phyloP scores from a whole-genome alignment of 495 filamentous ascomycete species.

The Lepidopterella palustris region DNA sequence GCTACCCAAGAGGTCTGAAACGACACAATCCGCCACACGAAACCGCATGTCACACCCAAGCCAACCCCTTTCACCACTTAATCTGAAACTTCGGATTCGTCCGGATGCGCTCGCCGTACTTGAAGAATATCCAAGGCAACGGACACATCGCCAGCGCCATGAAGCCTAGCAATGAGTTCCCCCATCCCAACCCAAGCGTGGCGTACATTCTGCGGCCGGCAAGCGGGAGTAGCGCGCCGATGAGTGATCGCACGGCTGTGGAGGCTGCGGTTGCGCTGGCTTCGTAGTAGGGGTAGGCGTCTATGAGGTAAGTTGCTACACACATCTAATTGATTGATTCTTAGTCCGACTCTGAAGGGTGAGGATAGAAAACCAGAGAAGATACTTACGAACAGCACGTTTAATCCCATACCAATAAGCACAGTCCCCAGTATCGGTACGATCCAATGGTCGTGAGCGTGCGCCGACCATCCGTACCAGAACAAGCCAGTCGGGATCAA shows the following conservation, averaged over 20 bases:
- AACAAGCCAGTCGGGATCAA: slow-evolving; percentile 16
- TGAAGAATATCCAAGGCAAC: slow-evolving; percentile 44
- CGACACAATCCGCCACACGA: too few relatives aligned
- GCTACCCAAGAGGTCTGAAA: too few relatives aligned
- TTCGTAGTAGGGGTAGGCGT: slow-evolving; percentile 20
- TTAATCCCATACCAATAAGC: slow-evolving; percentile 27
- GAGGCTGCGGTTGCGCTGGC: slow-evolving; percentile 21
- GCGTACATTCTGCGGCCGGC: slow-evolving; percentile 19
- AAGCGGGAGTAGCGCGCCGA: slow-evolving; percentile 21
- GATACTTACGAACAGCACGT: slow-evolving; percentile 22
- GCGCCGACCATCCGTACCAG: slow-evolving; percentile 23
- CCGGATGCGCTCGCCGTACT: slow-evolving; percentile 45
- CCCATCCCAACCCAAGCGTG: slow-evolving; percentile 24
- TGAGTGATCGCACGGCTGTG: slow-evolving; percentile 17
- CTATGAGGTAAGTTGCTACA: slow-evolving; percentile 22
- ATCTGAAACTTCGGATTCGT: slow-evolving; percentile 21
- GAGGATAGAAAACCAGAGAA: background rate
- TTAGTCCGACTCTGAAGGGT: background rate
- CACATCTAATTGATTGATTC: slow-evolving; percentile 9
- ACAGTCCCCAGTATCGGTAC: slow-evolving; percentile 28
- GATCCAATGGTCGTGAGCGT: slow-evolving; percentile 30
- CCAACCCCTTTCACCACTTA: slow-evolving; percentile 3
- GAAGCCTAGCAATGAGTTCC: slow-evolving; percentile 22
- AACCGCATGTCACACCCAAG: too few relatives aligned
- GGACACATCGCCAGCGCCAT: slow-evolving; percentile 39